phyloP scores from a whole-genome alignment of 495 filamentous ascomycete species.

The Talaromyces nanjingensis region DNA sequence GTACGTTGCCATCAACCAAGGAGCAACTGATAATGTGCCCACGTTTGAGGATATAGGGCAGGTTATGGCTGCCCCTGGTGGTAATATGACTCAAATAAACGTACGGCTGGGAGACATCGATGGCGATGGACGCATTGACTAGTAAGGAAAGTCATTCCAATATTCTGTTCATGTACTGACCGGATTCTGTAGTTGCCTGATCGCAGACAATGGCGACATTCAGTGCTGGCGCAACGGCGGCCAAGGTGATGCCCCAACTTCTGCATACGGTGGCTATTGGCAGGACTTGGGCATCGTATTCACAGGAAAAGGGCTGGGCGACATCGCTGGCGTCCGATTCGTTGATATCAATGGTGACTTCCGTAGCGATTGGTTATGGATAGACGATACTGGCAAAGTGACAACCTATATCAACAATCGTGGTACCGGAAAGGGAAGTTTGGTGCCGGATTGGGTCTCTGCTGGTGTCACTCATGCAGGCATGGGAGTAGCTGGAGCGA shows the following conservation, averaged over 20 bases:
- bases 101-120: conserved; percentile 19
- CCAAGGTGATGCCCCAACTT: not conserved
- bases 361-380: conserved; percentile 21
- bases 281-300: not conserved
- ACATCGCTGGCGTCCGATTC: not conserved
- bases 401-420: conserved; percentile 21
- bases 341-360: not conserved
- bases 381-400: conserved; percentile 16
- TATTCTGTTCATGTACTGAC: not conserved
- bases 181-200: not conserved
- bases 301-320: not conserved
- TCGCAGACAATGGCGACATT: not conserved
- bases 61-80: not conserved
- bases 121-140: conserved; percentile 23
- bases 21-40: not conserved
- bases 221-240: not conserved
- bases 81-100: conserved; percentile 6
- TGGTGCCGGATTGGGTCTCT: not conserved
- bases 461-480: not conserved
- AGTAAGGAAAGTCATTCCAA: not conserved
- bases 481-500: not conserved
- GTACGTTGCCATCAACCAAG: conserved; percentile 16
- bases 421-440: conserved; percentile 11
- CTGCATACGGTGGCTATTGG: not conserved
- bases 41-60: conserved; percentile 4